Evolutionary conservation across 306 rosid genomes (phyloP).

Genomic region (Bauhinia variegata): DNA sequence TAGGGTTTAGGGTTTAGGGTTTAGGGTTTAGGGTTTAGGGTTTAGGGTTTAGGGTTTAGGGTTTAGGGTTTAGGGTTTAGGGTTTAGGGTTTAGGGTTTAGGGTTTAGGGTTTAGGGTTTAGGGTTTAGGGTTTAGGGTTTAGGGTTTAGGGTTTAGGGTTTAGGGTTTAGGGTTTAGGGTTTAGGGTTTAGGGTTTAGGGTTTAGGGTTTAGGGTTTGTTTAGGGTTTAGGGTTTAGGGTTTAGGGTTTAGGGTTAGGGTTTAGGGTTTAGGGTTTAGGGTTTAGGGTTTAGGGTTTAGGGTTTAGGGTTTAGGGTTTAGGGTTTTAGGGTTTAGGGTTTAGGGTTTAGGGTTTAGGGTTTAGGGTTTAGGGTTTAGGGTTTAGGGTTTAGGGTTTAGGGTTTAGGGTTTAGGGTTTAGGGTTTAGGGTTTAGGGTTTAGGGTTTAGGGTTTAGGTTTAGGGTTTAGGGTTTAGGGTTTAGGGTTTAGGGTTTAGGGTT

Average conservation of each 20-base stretch:
- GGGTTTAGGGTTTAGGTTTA: slow-evolving; percentile 13
- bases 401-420: slow-evolving; percentile 25
- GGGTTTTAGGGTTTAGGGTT: slow-evolving; percentile 9
- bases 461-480: slow-evolving; percentile 1
- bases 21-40: neutral
- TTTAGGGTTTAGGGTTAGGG: slow-evolving; percentile 21
- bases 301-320: slow-evolving; percentile 24
- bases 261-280: slow-evolving; percentile 15
- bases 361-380: slow-evolving; percentile 5
- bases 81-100: neutral
- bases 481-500: neutral
- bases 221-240: slow-evolving; percentile 1
- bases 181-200: slow-evolving; percentile 26
- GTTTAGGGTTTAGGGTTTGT: slow-evolving; percentile 26
- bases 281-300: slow-evolving; percentile 24
- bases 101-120: slow-evolving; percentile 1
- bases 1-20: neutral
- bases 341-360: slow-evolving; percentile 14
- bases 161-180: slow-evolving; percentile 29
- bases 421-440: slow-evolving; percentile 19
- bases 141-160: slow-evolving; percentile 25
- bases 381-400: slow-evolving; percentile 19
- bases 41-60: neutral
- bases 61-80: neutral
- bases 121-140: neutral